Base-by-base conservation (phyloP, 306 rosid species). In the Neltuma alba region DNA sequence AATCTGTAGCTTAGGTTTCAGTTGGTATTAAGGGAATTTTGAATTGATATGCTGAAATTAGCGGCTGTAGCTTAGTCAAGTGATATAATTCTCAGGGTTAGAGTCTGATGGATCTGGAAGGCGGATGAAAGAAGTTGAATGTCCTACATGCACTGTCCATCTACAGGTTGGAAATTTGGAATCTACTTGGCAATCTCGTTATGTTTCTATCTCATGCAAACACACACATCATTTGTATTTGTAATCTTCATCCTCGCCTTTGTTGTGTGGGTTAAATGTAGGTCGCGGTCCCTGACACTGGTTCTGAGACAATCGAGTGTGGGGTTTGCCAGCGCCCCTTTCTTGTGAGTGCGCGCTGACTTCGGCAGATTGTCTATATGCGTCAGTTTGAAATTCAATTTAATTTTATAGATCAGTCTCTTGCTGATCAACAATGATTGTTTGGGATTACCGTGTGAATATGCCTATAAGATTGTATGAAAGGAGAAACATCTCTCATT, bases 241-340 rank as follows among this genome's bases (percentile, higher is more conserved):
- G 23, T 81, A 4, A 62, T 2, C 21, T 41, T 20, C 25, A 30
- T 71, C 33, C 15, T 72, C 61, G 74, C 60, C 10, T 76, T 33
- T 50, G 41, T 30, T 37, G 20, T 86, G 50, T 52, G 62, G 67
- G 25, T 18, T 18, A n/a, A 79, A 40, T 48, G 54, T 84, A 93
- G 98, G 98, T 95, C 75, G 94, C 89, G 88, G 97, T 95, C 72
- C 99, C 99, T 58, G 90, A 88, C 91, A 90, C 96, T 7, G 99
- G 99, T 52, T 93, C 99, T 0, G 99, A 95, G 86, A 93, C 99
- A 28, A 93, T 95, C 1, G 99, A 95, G 68, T 95, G 98, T 62
- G 99, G 98, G 73, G 99, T 93, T 80, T 95, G 99, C 90, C 98
- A 95, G 85, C 90, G 88, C 81, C 97, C 99, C 30, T 95, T 95